Conservation (phyloP, 176 grass and related monocot species). For the sorghum (Sorghum bicolor) region Sorghum_bicolor_NCBIv3 NC_012871.2:6921001-6921500, state of each 20-base stretch:
- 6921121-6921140: not conserved
- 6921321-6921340: too few species aligned
- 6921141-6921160: not conserved
- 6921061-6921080: not conserved
- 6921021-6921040: not conserved
- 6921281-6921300: not conserved
- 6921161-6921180: not conserved
- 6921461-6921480: too few species aligned
- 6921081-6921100: not conserved
- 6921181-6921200: not conserved
- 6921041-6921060: not conserved
- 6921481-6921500: too few species aligned
- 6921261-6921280: not conserved
- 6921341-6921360: not conserved
- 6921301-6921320: not conserved
- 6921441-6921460: too few species aligned
- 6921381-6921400: too few species aligned
- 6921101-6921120: not conserved
- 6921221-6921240: slow-evolving; percentile 29
- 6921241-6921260: slow-evolving; percentile 18
- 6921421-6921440: too few species aligned
- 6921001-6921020: not conserved
- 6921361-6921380: not conserved
- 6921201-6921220: not conserved
- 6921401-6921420: too few species aligned